phyloP scores from a whole-genome alignment of 164 flowering plant species.

The Aristolochia fimbriata region DNA sequence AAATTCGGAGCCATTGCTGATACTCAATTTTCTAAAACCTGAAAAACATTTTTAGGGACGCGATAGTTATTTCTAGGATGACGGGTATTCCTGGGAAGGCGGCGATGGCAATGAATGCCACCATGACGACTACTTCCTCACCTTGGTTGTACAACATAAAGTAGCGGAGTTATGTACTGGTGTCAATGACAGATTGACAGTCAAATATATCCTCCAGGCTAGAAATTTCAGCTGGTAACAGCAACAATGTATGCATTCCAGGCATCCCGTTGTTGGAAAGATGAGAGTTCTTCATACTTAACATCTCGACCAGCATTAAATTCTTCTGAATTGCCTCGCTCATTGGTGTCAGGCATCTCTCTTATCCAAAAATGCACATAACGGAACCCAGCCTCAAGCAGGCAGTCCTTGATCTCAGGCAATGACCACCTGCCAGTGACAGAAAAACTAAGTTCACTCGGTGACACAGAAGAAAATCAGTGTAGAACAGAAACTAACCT shows the following conservation, averaged over 20 bases:
- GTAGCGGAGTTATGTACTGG: background rate
- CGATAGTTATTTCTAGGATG: no score
- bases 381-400: slow-evolving; percentile 78
- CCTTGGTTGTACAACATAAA: no score
- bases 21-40: no score
- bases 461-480: background rate
- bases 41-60: no score
- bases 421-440: slow-evolving; percentile 67
- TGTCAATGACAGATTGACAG: background rate
- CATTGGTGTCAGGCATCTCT: slow-evolving; percentile 61
- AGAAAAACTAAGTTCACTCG: background rate
- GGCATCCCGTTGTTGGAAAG: slow-evolving; percentile 73
- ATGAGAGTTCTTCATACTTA: slow-evolving; percentile 70
- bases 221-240: slow-evolving; percentile 26
- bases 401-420: slow-evolving; percentile 86
- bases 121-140: no score
- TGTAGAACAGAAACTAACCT: background rate
- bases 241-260: slow-evolving; percentile 95
- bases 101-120: no score
- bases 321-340: slow-evolving; percentile 36
- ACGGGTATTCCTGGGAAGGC: no score
- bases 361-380: slow-evolving; percentile 86
- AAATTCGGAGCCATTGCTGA: no score
- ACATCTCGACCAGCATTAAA: slow-evolving; percentile 46
- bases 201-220: background rate